phyloP scores from a whole-genome alignment of 164 flowering plant genomes.

The Nymphaea thermarum region DNA sequence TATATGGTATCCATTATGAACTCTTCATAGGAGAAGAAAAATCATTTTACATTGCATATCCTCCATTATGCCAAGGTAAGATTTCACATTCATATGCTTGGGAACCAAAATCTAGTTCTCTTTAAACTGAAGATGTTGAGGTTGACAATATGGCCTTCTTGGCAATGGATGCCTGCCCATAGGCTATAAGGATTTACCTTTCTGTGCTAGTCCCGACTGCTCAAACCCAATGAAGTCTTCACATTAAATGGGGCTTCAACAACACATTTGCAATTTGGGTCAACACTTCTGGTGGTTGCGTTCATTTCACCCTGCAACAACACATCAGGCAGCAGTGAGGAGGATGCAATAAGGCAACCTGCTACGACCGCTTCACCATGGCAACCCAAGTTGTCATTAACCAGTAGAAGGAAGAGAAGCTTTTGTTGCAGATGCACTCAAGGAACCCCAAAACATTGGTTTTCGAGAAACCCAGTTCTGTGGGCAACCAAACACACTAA shows the following conservation, averaged over 20 bases:
- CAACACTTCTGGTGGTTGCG: too few relatives aligned
- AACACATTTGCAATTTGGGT: not conserved
- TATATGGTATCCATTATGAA: not conserved
- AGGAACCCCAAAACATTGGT: too few relatives aligned
- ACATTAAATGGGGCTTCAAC: constrained; percentile 36
- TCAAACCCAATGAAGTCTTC: constrained; percentile 68
- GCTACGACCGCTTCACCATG: too few relatives aligned
- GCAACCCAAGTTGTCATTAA: too few relatives aligned
- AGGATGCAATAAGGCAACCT: too few relatives aligned
- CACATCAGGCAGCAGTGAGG: too few relatives aligned
- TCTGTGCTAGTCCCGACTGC: constrained; percentile 75
- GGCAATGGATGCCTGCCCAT: constrained; percentile 59
- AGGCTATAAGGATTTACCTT: constrained; percentile 47
- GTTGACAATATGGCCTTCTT: constrained; percentile 32
- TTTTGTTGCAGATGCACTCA: too few relatives aligned
- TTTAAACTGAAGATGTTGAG: constrained; percentile 44
- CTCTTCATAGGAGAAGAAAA: not conserved
- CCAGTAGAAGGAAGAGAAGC: too few relatives aligned
- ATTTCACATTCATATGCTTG: constrained; percentile 46
- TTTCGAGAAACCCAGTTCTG: too few relatives aligned
- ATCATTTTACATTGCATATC: not conserved
- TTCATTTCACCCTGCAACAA: not conserved
- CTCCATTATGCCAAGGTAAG: constrained; percentile 13
- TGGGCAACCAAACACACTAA: too few relatives aligned
- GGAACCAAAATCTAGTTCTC: constrained; percentile 37